These are phyloP conservation scores for Pyrenula aspistea DNA, from an alignment of 495 filamentous ascomycete genomes.

Conservation along the genomic window DNA sequence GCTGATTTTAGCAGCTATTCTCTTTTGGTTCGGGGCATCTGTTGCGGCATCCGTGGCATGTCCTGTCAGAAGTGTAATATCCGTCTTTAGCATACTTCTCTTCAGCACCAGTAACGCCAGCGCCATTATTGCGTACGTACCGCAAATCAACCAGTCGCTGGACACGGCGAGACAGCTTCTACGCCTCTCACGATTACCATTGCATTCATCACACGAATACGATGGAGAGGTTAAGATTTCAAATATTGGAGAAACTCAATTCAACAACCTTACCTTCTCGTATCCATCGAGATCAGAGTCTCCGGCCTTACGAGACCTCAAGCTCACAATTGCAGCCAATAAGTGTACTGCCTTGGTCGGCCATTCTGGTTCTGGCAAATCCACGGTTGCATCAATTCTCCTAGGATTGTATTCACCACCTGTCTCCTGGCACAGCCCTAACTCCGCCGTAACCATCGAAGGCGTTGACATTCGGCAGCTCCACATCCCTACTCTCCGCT, in stretches of 20 bases:
- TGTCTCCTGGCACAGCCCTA: conserved; percentile 7
- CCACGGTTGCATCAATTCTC: conserved; percentile 67
- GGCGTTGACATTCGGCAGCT: conserved; percentile 40
- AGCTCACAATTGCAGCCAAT: conserved; percentile 43
- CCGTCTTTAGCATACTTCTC: conserved; percentile 71
- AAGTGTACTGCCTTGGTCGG: conserved; percentile 69
- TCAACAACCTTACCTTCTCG: conserved; percentile 49
- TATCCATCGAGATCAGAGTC: conserved; percentile 49
- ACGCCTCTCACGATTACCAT: conserved; percentile 51
- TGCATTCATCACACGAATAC: conserved; percentile 49
- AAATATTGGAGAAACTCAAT: conserved; percentile 31
- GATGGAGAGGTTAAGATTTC: conserved; percentile 28
- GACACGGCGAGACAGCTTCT: conserved; percentile 65
- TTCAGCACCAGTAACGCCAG: conserved; percentile 66
- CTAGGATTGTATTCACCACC: conserved; percentile 47
- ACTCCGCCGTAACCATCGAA: conserved; percentile 31
- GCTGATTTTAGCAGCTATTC: conserved; percentile 44
- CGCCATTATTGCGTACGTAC: conserved; percentile 57
- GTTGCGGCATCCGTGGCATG: conserved; percentile 38
- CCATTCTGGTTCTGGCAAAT: conserved; percentile 78
- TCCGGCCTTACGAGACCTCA: conserved; percentile 44
- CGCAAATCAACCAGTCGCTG: conserved; percentile 64
- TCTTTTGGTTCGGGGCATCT: conserved; percentile 72
- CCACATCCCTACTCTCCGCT: conserved; percentile 52
- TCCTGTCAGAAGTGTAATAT: conserved; percentile 46